Evolutionary conservation across 2,329 filamentous ascomycete genomes (phyloP).

Genomic region (Lachnellula subtilissima): DNA sequence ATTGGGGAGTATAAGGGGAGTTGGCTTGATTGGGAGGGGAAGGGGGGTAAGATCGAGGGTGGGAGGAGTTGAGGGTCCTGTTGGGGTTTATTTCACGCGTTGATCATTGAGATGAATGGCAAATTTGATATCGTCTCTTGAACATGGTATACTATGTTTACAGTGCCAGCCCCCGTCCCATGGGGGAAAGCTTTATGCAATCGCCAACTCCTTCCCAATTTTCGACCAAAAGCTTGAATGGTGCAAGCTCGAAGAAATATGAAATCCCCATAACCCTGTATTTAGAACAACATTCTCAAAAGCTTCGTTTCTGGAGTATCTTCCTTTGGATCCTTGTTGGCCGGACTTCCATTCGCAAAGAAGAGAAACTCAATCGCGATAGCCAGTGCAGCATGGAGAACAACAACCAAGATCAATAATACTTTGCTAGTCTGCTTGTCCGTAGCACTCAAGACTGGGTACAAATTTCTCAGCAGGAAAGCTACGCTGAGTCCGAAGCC

Average conservation of each 20-base stretch:
- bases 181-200: neutral
- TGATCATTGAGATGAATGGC: neutral
- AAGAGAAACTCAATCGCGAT: slow-evolving; percentile 96
- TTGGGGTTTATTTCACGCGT: neutral
- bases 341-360: slow-evolving; percentile 76
- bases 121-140: neutral
- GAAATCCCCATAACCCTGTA: neutral
- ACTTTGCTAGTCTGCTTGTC: slow-evolving; percentile 89
- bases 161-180: neutral
- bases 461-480: slow-evolving; percentile 81
- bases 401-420: slow-evolving; percentile 76
- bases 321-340: slow-evolving; percentile 12
- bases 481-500: slow-evolving; percentile 78
- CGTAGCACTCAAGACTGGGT: slow-evolving; percentile 86
- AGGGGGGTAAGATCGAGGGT: slow-evolving; percentile 49
- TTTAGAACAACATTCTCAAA: slow-evolving; percentile 16
- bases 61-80: slow-evolving; percentile 3
- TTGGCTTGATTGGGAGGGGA: slow-evolving; percentile 77
- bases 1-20: slow-evolving; percentile 71
- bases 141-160: neutral
- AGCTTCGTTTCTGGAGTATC: slow-evolving; percentile 11
- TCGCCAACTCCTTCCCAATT: neutral
- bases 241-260: neutral
- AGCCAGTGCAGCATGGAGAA: slow-evolving; percentile 81
- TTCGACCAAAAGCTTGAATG: neutral